These are phyloP conservation scores for Kodamaea alishanica DNA, from an alignment of 1,139 yeast species.

Conservation along the genomic window DNA sequence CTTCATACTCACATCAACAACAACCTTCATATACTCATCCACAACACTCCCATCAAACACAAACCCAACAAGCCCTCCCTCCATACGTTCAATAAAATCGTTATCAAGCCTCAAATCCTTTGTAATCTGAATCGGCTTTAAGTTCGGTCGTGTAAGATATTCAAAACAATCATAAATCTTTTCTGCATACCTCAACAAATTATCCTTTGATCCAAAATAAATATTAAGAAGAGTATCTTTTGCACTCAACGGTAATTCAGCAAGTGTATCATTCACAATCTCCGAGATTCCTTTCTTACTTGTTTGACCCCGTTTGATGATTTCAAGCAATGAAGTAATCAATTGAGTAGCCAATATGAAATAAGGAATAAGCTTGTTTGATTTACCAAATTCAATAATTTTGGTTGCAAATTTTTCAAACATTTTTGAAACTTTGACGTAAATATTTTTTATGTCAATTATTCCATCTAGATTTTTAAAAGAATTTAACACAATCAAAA, in stretches of 20 bases:
- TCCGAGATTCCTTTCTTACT: too few species aligned
- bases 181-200: slow-evolving; percentile 23
- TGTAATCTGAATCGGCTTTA: slow-evolving; percentile 18
- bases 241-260: too few species aligned
- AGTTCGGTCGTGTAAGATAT: slow-evolving; percentile 16
- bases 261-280: too few species aligned
- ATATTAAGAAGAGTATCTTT: too few species aligned
- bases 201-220: slow-evolving; percentile 32
- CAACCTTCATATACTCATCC: slow-evolving; percentile 24
- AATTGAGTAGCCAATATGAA: too few species aligned
- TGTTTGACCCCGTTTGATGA: too few species aligned
- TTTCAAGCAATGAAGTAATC: too few species aligned
- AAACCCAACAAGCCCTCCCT: slow-evolving; percentile 23
- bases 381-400: too few species aligned
- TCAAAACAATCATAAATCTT: slow-evolving; percentile 28
- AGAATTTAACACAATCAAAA: slow-evolving; percentile 21
- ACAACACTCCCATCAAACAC: slow-evolving; percentile 19
- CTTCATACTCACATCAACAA: slow-evolving; percentile 16
- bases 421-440: too few species aligned
- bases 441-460: too few species aligned
- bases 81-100: slow-evolving; percentile 17
- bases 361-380: too few species aligned
- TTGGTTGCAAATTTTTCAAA: background rate
- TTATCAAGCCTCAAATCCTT: slow-evolving; percentile 17
- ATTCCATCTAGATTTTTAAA: slow-evolving; percentile 6